A percentile compares a stretch with the other conserved stretches of the same genome.
Conservation (phyloP, 257 asterid genomes). For the Parsonsia alboflavescens region DNA sequence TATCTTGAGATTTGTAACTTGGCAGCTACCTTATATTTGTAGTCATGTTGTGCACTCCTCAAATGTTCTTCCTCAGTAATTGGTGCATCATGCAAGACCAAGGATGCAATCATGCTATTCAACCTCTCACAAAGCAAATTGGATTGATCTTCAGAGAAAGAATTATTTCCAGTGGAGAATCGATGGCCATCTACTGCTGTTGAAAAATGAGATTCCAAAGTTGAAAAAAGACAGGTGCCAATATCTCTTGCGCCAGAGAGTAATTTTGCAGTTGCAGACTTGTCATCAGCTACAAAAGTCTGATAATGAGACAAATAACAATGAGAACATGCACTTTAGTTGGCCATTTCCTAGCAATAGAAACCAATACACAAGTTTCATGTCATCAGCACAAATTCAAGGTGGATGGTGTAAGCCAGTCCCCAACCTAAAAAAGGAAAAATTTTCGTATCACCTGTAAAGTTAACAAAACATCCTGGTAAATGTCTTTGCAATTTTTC, state of each 20-base stretch:
- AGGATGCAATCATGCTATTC: slow-evolving; percentile 48
- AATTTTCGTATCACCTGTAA: slow-evolving; percentile 45
- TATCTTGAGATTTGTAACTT: slow-evolving; percentile 51
- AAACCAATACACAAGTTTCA: background rate
- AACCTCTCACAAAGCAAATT: slow-evolving; percentile 50
- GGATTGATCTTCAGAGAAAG: slow-evolving; percentile 48
- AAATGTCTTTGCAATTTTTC: slow-evolving; percentile 51
- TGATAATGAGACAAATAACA: slow-evolving; percentile 26
- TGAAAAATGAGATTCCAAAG: slow-evolving; percentile 58
- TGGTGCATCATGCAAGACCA: slow-evolving; percentile 40
- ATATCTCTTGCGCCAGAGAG: slow-evolving; percentile 65
- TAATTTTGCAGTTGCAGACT: slow-evolving; percentile 49
- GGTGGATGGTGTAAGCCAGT: background rate
- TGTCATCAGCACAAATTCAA: background rate
- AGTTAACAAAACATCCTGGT: slow-evolving; percentile 49
- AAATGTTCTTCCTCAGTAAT: slow-evolving; percentile 21
- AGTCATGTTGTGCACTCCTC: slow-evolving; percentile 26
- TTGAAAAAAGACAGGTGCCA: slow-evolving; percentile 57
- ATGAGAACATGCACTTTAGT: background rate
- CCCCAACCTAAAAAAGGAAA: background rate
- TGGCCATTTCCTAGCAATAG: background rate
- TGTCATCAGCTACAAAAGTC: slow-evolving; percentile 51
- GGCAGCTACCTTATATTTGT: slow-evolving; percentile 84
- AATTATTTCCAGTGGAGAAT: slow-evolving; percentile 25
- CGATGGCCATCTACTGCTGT: slow-evolving; percentile 33